A percentile compares a stretch with the other conserved stretches of the same genome.
These are phyloP conservation scores for Paecilomyces sp. DNA, from an alignment of 2,329 filamentous ascomycete genomes.

Conservation along the genomic window DNA sequence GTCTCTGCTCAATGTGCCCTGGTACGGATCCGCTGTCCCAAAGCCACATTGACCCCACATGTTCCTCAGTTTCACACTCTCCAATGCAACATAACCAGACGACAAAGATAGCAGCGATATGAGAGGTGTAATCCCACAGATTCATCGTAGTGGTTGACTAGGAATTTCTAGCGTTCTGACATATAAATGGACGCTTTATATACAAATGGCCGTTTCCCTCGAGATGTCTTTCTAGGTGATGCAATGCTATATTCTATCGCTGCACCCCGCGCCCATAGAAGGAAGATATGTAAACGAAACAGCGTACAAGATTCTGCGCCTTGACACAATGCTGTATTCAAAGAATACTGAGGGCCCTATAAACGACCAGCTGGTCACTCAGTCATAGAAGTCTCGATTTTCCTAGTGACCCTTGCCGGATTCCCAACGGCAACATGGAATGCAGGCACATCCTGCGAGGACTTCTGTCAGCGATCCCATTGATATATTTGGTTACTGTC, in stretches of 20 bases:
- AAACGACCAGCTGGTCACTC: constrained; percentile 4
- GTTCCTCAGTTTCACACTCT: background rate
- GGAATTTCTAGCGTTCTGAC: background rate
- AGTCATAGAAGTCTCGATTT: constrained; percentile 30
- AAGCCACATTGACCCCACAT: background rate
- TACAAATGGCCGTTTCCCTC: background rate
- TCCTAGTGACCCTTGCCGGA: constrained; percentile 31
- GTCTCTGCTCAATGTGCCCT: background rate
- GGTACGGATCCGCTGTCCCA: background rate
- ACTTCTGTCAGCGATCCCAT: background rate
- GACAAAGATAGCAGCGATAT: background rate
- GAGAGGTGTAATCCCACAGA: background rate
- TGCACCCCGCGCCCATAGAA: background rate
- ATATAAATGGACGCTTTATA: background rate
- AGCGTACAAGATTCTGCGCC: no score
- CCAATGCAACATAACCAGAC: background rate
- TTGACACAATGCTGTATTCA: background rate
- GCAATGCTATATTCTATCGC: background rate
- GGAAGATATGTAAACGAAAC: background rate
- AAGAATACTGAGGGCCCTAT: background rate
- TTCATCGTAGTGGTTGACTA: background rate
- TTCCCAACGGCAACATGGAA: constrained; percentile 37
- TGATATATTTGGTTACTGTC: background rate
- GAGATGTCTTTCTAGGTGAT: background rate
- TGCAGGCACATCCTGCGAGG: constrained; percentile 31